Evolutionary conservation across 1,284 basidiomycete genomes (phyloP), one percentile per base, ranked within the genome.

Genomic region (Hymenochaete sp.): DNA sequence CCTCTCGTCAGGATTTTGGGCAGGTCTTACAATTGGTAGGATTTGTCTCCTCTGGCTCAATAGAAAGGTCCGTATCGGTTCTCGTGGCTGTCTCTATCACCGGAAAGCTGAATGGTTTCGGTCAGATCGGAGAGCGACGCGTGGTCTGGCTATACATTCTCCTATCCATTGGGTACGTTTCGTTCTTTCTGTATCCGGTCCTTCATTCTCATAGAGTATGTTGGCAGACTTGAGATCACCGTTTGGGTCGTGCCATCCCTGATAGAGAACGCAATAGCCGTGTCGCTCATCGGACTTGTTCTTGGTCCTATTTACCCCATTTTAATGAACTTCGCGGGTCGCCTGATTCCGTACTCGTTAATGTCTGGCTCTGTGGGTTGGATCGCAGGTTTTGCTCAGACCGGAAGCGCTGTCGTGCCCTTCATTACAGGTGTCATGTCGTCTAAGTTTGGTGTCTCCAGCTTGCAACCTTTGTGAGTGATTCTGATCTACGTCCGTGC

Each of bases 201-300:
- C 29, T 38, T 18, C 14, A 18, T 10, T 21, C 4, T 44, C 62
- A 25, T 13, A 24, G 3, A 27, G 36, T 14, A 6, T 29, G 11
- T 7, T 16, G 21, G 16, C 22, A 76, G 75, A 3, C 66, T 83
- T 18, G 73, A 82, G 54, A 56, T 80, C 13, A 65, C 77, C 18
- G 65, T 85, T 33, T 84, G 81, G 82, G 67, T 76, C 19, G 71
- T 77, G 2, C 73, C 74, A 21, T 74, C 72, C 3, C 62, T 82
- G 22, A 60, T 80, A 29, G 73, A 71, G 16, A 73, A 75, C 57
- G 79, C 77, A 0, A 61, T 82, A 6, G 72, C 76, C 2, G 72
- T 78, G 31, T 67, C 76, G 2, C 56, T 80, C 42, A 63, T 80
- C 44, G 80, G 81, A 29, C 32, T 72, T 8, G 45, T 53, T 28